phyloP scores from a whole-genome alignment of 139 green algal species.

The Gonium pectorale region DNA sequence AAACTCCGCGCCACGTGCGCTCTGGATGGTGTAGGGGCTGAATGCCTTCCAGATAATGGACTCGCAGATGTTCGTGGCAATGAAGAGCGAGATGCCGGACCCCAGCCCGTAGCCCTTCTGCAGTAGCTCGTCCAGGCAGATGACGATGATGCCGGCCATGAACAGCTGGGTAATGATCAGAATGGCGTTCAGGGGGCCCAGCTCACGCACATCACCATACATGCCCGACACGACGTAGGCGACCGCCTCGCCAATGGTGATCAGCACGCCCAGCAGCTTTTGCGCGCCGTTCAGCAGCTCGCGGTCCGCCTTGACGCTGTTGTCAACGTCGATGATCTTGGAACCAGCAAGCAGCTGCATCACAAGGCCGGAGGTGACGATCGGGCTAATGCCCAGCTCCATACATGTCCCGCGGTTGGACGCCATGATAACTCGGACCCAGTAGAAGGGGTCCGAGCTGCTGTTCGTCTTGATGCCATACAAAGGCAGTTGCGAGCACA shows the following conservation, averaged over 20 bases:
- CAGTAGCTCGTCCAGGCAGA: slow-evolving; percentile 98
- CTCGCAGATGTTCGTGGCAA: slow-evolving; percentile 99
- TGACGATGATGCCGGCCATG: slow-evolving; percentile 97
- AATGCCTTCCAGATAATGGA: slow-evolving; percentile 99
- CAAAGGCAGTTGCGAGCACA: slow-evolving; percentile 97
- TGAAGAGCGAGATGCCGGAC: slow-evolving; percentile 99
- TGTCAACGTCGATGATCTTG: slow-evolving; percentile 99
- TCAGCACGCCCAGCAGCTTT: slow-evolving; percentile 98
- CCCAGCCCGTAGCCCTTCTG: slow-evolving; percentile 98
- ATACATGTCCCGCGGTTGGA: slow-evolving; percentile 97
- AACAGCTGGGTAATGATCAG: slow-evolving; percentile 99
- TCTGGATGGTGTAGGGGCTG: slow-evolving; percentile 88
- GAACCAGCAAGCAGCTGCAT: slow-evolving; percentile 97
- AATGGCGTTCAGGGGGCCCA: slow-evolving; percentile 92
- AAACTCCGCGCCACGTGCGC: slow-evolving; percentile 93
- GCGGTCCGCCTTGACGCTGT: slow-evolving; percentile 95
- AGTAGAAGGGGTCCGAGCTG: slow-evolving; percentile 97
- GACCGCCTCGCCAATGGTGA: slow-evolving; percentile 98
- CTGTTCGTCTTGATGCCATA: slow-evolving; percentile 95
- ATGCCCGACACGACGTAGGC: slow-evolving; percentile 99
- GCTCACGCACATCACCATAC: slow-evolving; percentile 96
- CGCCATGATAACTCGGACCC: slow-evolving; percentile 98
- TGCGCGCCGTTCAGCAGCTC: slow-evolving; percentile 96
- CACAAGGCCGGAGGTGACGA: slow-evolving; percentile 97
- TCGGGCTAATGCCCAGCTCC: slow-evolving; percentile 98